Evolutionary conservation across 495 filamentous ascomycete species (phyloP), one percentile per base, ranked within the genome.

Genomic region (Eremomyces bilateralis): DNA sequence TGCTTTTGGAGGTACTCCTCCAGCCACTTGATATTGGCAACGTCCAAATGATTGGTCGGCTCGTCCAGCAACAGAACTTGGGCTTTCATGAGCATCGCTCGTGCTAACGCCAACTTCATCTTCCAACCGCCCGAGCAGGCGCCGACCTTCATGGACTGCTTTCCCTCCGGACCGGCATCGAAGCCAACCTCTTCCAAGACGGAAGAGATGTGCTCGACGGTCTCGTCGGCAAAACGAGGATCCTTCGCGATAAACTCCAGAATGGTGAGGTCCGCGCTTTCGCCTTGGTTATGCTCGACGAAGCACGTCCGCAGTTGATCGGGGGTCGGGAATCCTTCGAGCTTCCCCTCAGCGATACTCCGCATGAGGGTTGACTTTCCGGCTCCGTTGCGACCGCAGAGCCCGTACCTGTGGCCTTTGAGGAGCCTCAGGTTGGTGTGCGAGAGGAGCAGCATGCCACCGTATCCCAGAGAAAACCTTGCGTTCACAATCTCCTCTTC

Each of bases 91-190:
- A 99, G 66, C 88, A 99, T 95, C 40, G 88, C 88, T 47, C 88
- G 71, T 34, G 90, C 88, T 45, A 99, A 63, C 37, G 88, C 88
- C 36, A 99, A 60, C 71, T 99, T 99, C 88, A 99, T 99, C 69
- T 99, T 95, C 88, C 88, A 99, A 48, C 88, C 88, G 53, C 88
- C 88, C n/a, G 88, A 99, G 15, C 95, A 62, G 19, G 84, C 91
- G 39, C 88, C 85, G 36, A 95, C 90, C 33, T 68, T 74, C 49
- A 90, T 75, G 20, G 70, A 63, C 52, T 93, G 85, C 19, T 76
- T 72, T 38, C 88, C 90, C 42, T 88, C 76, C 0, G 81, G 81
- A 6, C 84, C 84, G 42, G 78, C 56, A 2, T 78, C 85, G 58
- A 99, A 95, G 22, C 88, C 88, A 49, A 99, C 83, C 50, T 92